phyloP scores from a whole-genome alignment of 345 rosid genomes.

The Populus deltoides region DNA sequence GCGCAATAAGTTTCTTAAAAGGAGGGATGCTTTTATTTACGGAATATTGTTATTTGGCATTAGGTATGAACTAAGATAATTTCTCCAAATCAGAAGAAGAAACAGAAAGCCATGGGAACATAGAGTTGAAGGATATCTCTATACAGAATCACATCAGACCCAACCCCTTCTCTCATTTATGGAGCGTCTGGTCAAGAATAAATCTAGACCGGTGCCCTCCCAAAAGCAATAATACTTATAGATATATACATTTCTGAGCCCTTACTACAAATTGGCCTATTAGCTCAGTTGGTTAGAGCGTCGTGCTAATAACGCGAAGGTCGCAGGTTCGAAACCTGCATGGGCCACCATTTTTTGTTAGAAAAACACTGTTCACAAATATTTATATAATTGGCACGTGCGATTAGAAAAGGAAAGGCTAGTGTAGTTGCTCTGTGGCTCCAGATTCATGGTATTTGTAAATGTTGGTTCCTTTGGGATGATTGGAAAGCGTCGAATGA shows the following conservation, averaged over 20 bases:
- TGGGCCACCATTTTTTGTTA: conserved; percentile 25
- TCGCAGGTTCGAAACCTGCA: conserved; percentile 60
- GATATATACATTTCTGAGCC: rapidly evolving
- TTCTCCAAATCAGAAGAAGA: neutral
- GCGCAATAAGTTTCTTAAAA: neutral
- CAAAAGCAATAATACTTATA: rapidly evolving
- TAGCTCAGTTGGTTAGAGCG: conserved; percentile 47
- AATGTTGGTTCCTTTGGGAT: too few relatives aligned
- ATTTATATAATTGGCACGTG: too few relatives aligned
- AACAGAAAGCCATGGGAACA: neutral
- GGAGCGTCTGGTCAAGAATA: too few relatives aligned
- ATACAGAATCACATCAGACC: neutral
- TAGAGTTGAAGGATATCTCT: neutral
- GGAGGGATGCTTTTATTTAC: neutral
- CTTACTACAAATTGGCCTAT: conserved; percentile 21
- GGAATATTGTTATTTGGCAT: neutral
- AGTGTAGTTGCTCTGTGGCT: too few relatives aligned
- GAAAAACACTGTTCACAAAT: too few relatives aligned
- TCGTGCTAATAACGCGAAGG: conserved; percentile 77
- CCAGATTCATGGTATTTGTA: too few relatives aligned
- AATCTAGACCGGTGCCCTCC: too few relatives aligned
- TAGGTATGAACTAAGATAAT: neutral
- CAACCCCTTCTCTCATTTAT: too few relatives aligned
- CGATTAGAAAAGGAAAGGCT: too few relatives aligned
- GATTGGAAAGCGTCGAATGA: too few relatives aligned